phyloP scores from a whole-genome alignment of 1,284 basidiomycete genomes.

The Baeospora myosura region DNA sequence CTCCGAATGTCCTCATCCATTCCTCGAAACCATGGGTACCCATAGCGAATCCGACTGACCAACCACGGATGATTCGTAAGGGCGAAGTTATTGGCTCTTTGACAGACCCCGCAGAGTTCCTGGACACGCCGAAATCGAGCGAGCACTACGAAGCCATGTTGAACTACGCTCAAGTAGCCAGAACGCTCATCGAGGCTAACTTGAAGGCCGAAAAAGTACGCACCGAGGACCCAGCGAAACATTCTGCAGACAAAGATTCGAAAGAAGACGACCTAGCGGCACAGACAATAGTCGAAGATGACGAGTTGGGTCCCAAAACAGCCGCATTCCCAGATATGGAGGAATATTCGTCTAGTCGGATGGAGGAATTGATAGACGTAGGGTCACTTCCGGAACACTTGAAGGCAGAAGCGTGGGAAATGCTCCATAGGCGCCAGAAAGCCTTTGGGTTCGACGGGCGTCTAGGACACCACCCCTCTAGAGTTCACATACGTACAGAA shows the following conservation, averaged over 20 bases:
- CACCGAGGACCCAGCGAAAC: background rate
- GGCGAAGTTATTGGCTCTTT: background rate
- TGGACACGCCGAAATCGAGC: background rate
- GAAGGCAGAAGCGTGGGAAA: background rate
- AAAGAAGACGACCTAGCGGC: too few relatives aligned
- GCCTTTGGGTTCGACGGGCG: background rate
- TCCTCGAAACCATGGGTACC: background rate
- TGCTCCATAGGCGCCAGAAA: background rate
- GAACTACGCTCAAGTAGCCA: background rate
- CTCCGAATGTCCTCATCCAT: background rate
- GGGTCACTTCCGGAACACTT: background rate
- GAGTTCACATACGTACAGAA: background rate
- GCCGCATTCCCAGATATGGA: background rate
- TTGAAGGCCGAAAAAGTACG: background rate
- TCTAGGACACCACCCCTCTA: background rate
- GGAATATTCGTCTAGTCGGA: background rate
- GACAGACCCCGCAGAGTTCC: background rate
- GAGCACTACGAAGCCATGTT: background rate
- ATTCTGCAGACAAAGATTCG: background rate
- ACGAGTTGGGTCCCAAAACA: background rate
- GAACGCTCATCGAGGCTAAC: background rate
- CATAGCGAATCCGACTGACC: background rate
- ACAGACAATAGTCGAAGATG: too few relatives aligned
- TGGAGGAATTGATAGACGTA: background rate
- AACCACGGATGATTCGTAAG: constrained; percentile 3